phyloP scores from a whole-genome alignment of 306 rosid species.

The Glycine latifolia region DNA sequence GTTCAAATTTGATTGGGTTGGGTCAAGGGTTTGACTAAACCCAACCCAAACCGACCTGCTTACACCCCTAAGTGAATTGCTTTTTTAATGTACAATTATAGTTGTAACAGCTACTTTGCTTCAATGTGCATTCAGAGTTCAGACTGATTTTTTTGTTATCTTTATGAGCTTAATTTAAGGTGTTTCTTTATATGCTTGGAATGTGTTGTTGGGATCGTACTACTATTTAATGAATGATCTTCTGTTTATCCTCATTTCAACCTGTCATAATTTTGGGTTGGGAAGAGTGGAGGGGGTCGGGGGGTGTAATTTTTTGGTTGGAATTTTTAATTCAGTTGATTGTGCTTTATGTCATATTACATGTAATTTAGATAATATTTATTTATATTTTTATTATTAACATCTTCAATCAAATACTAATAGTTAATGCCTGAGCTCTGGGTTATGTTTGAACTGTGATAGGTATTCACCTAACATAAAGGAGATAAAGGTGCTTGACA shows the following conservation, averaged over 20 bases:
- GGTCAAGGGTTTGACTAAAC: no score
- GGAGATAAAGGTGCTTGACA: constrained; percentile 95
- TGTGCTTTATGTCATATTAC: constrained; percentile 37
- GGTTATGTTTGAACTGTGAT: constrained; percentile 43
- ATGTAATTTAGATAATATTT: no score
- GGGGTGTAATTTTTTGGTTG: background rate
- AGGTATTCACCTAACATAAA: constrained; percentile 99
- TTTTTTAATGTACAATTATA: no score
- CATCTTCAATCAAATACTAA: no score
- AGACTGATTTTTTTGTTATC: background rate
- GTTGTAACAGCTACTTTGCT: no score
- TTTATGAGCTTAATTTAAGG: background rate
- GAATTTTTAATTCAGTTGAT: constrained; percentile 22
- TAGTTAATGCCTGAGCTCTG: constrained; percentile 17
- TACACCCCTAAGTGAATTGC: no score
- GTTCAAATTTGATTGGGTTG: no score
- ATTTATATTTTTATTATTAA: no score
- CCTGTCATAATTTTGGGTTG: constrained; percentile 26
- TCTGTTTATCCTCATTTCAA: background rate
- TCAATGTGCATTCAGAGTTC: no score
- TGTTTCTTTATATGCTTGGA: background rate
- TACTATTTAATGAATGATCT: background rate
- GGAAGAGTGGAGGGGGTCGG: background rate
- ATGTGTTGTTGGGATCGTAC: background rate
- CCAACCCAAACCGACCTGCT: no score